Base-by-base conservation (phyloP, 164 flowering plant genomes). In the Buxus sempervirens region DNA sequence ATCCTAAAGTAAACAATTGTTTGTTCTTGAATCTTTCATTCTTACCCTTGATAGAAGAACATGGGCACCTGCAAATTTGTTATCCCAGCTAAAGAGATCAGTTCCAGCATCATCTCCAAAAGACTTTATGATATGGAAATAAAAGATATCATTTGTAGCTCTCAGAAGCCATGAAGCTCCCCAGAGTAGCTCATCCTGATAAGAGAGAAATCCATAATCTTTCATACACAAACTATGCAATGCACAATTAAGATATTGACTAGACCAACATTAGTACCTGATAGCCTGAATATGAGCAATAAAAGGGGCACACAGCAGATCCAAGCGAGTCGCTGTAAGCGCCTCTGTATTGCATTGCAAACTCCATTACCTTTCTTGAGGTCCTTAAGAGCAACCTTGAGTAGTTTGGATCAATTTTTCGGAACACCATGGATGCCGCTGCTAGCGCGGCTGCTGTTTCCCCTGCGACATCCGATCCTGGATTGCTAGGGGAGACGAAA, bases 391-490 rank as follows among this genome's bases (percentile, higher is more conserved):
- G 76, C 67, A 82, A 27, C 48, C 49, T 73, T 0, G 96, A 75
- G 77, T 93, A 93, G 0, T 19, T 49, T 0, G 83, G 83, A 38
- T 93, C 98, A 4, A 58, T 80, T 27, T 24, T 67, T 9, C 88
- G 67, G 72, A 91, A 91, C 25, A 88, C 97, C 69, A 91, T 38
- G 7, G 98, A 89, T 4, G 92, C 96, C 1, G 97, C 90, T 0
- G 98, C 98, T 8, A 93, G 73, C 0, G 98, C 97, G 0, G 97
- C 98, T 0, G 97, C 97, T 0, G 93, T 93, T 76, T 91, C 96
- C 0, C 78, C 97, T 1, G 97, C 98, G 0, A 93, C 96, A 57
- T 93, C 96, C 0, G 97, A 90, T 14, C 97, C 98, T 0, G 98
- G 96, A 55, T 79, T 89, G 62, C 64, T 66, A 0, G 86, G 26